These are phyloP conservation scores for Myochromella boudieri DNA, from an alignment of 768 basidiomycete species.

Conservation along the genomic window DNA sequence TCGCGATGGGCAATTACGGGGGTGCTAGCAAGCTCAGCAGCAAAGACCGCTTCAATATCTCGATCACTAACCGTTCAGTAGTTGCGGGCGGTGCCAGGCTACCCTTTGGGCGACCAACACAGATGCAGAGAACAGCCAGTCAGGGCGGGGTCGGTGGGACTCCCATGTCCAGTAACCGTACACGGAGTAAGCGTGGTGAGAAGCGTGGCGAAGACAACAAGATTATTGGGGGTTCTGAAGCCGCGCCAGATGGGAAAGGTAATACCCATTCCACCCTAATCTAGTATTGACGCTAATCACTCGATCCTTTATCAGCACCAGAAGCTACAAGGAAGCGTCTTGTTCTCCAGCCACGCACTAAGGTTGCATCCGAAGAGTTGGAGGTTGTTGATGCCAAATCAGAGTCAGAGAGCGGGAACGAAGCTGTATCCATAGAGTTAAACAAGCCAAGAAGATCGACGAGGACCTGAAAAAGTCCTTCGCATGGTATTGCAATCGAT, in stretches of 20 bases:
- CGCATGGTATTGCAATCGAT: conserved; percentile 82
- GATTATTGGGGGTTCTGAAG: conserved; percentile 43
- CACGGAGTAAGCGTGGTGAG: conserved; percentile 82
- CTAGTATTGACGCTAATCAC: conserved; percentile 33
- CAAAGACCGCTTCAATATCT: conserved; percentile 72
- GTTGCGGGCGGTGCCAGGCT: conserved; percentile 53
- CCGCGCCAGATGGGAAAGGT: conserved; percentile 57
- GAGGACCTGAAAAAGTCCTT: conserved; percentile 89
- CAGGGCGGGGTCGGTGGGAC: conserved; percentile 56
- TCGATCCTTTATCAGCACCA: conserved; percentile 40
- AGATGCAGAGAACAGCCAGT: conserved; percentile 70
- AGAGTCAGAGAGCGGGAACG: conserved; percentile 48
- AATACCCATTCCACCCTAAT: conserved; percentile 25
- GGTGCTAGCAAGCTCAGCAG: conserved; percentile 58
- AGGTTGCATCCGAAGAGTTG: conserved; percentile 46
- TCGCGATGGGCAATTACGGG: conserved; percentile 68
- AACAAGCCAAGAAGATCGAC: conserved; percentile 71
- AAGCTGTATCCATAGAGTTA: conserved; percentile 53
- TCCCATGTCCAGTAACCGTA: conserved; percentile 55
- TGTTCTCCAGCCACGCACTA: conserved; percentile 77
- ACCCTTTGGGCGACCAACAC: conserved; percentile 53
- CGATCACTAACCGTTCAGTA: conserved; percentile 44
- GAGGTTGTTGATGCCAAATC: conserved; percentile 30
- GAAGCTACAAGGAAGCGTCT: conserved; percentile 71
- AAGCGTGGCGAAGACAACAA: conserved; percentile 62